Percentiles rank a stretch among this genome's conserved stretches.
Evolutionary conservation across 495 filamentous ascomycete species (phyloP).

Genomic region (Friedmanniomyces simplex): DNA sequence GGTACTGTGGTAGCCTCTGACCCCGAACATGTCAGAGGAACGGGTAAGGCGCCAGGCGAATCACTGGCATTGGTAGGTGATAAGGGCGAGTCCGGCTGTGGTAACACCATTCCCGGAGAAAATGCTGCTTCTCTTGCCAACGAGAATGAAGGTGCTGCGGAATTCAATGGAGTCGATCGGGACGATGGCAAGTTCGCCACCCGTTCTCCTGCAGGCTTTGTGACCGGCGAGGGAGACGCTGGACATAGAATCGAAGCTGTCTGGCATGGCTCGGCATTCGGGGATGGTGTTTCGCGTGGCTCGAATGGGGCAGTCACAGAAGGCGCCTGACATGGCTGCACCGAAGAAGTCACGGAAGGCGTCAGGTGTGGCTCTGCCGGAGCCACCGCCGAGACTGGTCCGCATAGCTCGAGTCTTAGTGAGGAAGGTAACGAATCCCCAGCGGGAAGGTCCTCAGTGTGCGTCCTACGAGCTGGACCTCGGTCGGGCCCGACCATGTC

Average conservation of each 20-base stretch:
- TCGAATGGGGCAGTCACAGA: too few relatives aligned
- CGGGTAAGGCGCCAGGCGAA: not conserved
- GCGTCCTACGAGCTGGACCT: not conserved
- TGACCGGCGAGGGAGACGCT: too few relatives aligned
- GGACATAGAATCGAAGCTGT: not conserved
- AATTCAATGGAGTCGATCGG: too few relatives aligned
- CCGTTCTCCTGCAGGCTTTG: too few relatives aligned
- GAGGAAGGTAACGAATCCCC: not conserved
- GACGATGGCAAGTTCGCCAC: too few relatives aligned
- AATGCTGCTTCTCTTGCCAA: not conserved
- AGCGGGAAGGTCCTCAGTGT: not conserved
- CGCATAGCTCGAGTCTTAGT: not conserved
- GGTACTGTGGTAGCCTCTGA: not conserved
- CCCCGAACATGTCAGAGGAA: not conserved
- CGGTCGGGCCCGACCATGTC: not conserved
- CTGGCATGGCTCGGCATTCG: not conserved
- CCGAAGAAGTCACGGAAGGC: not conserved
- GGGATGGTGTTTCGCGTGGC: too few relatives aligned
- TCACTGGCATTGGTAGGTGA: not conserved
- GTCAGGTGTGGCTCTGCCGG: not conserved
- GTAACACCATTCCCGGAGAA: not conserved
- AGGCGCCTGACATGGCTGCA: not conserved
- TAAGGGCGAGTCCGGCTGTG: not conserved
- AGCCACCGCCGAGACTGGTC: not conserved
- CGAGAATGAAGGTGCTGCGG: not conserved